Evolutionary conservation across 106 monocot genomes (phyloP), one percentile per base, ranked within the genome.

Genomic region (Dactylorhiza incarnata): DNA sequence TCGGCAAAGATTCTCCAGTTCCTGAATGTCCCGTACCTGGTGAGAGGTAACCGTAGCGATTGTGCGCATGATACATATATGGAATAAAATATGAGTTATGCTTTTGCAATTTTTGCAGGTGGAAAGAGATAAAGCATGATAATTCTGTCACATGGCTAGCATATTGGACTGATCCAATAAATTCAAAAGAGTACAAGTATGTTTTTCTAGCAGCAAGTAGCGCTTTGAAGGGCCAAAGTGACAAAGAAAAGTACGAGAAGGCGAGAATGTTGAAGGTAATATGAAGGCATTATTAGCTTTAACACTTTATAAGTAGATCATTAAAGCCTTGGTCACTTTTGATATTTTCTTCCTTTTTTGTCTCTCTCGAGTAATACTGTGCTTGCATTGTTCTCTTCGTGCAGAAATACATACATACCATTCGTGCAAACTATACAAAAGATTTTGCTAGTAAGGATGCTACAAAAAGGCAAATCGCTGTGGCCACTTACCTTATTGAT

Each of bases 121-220:
- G 95, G 95, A 86, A 86, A 77, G 95, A 95, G 84, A 70, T 95
- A 53, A 88, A 80, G 44, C 95, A 95, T 82, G 92, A 95, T 48
- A 95, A 95, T 76, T 87, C 88, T 24, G 95, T 95, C 29, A 95
- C 95, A 68, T 95, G 95, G 95, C 76, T 95, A 48, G 95, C 95
- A 70, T 95, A 73, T 84, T 95, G 95, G 95, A 88, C 77, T 80
- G 95, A 95, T 82, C 95, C 95, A 11, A 95, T 95, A 49, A 95
- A 90, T 77, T 56, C 83, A 69, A 95, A 85, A 76, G 95, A 92
- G 80, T 87, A 82, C 74, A 95, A 95, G 75, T 95, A 95, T 85
- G 95, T 95, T n/a, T 95, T 95, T 77, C 71, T 95, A 71, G 95
- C 95, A 63, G 95, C 95, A 69, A 90, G 95, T 48, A 95, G 95